A percentile compares a stretch with the other conserved stretches of the same genome.
phyloP scores from a whole-genome alignment of 176 grass and related monocot species.

The Aegilops sharonensis region DNA sequence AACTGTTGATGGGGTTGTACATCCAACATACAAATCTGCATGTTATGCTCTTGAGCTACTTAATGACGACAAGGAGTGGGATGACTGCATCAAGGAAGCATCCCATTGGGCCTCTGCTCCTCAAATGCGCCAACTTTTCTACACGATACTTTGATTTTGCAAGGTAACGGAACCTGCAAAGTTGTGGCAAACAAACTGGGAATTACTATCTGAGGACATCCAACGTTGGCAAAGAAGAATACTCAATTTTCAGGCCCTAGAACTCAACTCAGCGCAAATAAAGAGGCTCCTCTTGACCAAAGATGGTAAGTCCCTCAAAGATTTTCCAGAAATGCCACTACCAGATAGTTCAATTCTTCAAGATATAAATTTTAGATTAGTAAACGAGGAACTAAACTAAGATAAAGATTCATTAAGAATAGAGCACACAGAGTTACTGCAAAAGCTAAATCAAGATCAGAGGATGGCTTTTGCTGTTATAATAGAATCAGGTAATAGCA shows the following conservation, averaged over 20 bases:
- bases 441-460: not conserved
- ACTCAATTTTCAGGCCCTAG: not conserved
- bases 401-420: not conserved
- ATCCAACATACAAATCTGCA: too few species aligned
- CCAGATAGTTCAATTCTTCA: not conserved
- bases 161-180: not conserved
- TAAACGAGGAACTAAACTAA: conserved; percentile 25
- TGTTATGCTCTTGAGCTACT: too few species aligned
- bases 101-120: not conserved
- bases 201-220: conserved; percentile 15
- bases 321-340: not conserved
- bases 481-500: not conserved
- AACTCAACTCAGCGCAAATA: not conserved
- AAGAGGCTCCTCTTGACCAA: not conserved
- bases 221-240: not conserved
- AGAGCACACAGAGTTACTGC: not conserved
- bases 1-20: not conserved
- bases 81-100: too few species aligned
- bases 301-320: not conserved
- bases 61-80: too few species aligned
- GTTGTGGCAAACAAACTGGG: not conserved
- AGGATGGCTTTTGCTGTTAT: not conserved
- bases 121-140: conserved; percentile 27
- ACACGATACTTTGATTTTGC: not conserved
- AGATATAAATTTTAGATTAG: not conserved